Evolutionary conservation across 345 rosid genomes (phyloP).

Genomic region (Cardamine occulta): DNA sequence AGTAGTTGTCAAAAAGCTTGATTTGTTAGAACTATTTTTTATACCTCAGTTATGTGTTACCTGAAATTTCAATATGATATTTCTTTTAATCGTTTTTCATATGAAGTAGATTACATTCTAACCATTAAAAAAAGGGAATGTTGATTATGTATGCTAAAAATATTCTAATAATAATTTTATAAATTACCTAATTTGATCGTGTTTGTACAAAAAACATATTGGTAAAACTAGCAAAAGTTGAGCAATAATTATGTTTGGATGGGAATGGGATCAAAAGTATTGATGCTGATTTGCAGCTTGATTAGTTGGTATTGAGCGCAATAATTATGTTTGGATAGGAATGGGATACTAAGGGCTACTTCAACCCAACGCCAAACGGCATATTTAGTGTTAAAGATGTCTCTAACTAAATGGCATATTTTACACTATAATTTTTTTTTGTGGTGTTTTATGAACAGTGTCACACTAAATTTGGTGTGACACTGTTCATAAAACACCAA

Average conservation of each 20-base stretch:
- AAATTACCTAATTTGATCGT: not conserved
- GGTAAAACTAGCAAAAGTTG: not conserved
- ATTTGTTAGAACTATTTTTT: not conserved
- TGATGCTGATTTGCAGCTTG: constrained; percentile 7
- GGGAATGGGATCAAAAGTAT: too few relatives aligned
- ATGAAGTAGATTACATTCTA: not conserved
- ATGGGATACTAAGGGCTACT: constrained; percentile 36
- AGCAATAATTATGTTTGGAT: too few relatives aligned
- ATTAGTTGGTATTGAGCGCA: constrained; percentile 37
- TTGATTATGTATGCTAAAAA: constrained; percentile 1
- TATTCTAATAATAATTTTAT: not conserved
- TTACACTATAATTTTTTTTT: too few relatives aligned
- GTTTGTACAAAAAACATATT: not conserved
- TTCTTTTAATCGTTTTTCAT: not conserved
- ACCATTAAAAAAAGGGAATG: not conserved
- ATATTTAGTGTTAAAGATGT: too few relatives aligned
- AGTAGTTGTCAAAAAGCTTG: not conserved
- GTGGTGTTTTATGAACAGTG: too few relatives aligned
- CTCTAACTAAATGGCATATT: too few relatives aligned
- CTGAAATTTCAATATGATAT: not conserved
- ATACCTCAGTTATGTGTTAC: not conserved
- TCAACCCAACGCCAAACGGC: too few relatives aligned
- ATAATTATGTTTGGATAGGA: constrained; percentile 40
- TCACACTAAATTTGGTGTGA: too few relatives aligned
- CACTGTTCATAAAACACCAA: too few relatives aligned